Conservation (phyloP, 140 eudicot genomes). For the Anethum foeniculum region DNA sequence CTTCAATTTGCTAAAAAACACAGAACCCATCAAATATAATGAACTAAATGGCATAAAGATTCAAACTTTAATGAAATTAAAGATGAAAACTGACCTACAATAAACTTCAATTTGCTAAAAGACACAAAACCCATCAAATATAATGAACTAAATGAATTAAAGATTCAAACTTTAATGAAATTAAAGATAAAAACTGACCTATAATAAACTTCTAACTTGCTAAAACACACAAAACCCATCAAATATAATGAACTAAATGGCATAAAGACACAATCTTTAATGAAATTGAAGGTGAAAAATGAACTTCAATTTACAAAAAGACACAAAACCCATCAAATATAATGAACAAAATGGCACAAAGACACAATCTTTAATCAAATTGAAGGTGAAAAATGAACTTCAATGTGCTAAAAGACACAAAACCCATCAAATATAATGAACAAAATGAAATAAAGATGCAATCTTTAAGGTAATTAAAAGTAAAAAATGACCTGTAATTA, state of each 20-base stretch:
- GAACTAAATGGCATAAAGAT: not conserved
- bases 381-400: not conserved
- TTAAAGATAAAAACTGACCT: no score
- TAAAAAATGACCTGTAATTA: conserved; percentile 50
- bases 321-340: no score
- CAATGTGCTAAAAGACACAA: conserved; percentile 21
- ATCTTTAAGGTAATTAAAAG: conserved; percentile 1
- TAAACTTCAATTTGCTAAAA: no score
- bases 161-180: not conserved
- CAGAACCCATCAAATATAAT: no score
- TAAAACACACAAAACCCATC: no score
- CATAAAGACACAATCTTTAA: not conserved
- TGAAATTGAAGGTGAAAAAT: not conserved
- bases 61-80: not conserved
- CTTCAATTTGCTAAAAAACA: conserved; percentile 22
- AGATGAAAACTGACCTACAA: not conserved
- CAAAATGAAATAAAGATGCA: not conserved
- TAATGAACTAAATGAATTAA: no score
- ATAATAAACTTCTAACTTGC: no score
- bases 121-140: no score
- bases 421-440: no score
- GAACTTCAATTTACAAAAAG: no score
- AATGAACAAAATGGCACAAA: not conserved
- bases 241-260: no score
- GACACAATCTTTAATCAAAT: not conserved